Base-by-base conservation (phyloP, 2,329 filamentous ascomycete species). In the Xylaria sp. region DNA sequence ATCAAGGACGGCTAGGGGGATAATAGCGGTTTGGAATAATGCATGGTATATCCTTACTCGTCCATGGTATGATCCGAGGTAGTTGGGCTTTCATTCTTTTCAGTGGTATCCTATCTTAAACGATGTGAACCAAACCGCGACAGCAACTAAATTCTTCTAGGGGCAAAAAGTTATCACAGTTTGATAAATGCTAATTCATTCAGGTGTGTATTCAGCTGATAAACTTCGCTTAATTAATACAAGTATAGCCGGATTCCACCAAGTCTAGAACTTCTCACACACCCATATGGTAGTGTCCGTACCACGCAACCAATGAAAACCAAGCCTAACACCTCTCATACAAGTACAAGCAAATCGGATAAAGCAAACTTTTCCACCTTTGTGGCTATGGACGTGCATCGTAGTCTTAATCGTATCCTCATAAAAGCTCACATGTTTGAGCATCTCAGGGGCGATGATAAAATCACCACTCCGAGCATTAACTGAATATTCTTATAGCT, bases 401-500 rank as follows among this genome's bases (percentile, higher is more conserved):
- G 13, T 69, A 55, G 47, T 66, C 25, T 32, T 47, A 35, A 37
- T 69, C 66, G 21, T 69, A n/a, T 55, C 18, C 51, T 62, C 57
- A 16, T 67, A 13, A 65, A 60, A 63, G 9, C 29, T 32, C 55
- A 37, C 55, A 25, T 12, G 40, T 51, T 47, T 47, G 21, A 25
- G 12, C n/a, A 10, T 16, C 35, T 58, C 37, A 3, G 18, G 18
- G 32, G 4, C 13, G 37, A 18, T 44, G 51, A 42, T 25, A 54
- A 18, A 58, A 21, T 6, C 21, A 23, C 23, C 25, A 5, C 40
- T 35, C 16, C 48, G 5, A n/a, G 13, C 29, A 29, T 23, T 1
- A 5, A 42, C 12, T 21, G 5, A 21, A 16, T 44, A 44, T 9
- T 23, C 61, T 83, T 80, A 88, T 75, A 88, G 76, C 79, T 88